Conservation (phyloP, 2,329 filamentous ascomycete genomes). For the Aspergillus japonicus region DNA sequence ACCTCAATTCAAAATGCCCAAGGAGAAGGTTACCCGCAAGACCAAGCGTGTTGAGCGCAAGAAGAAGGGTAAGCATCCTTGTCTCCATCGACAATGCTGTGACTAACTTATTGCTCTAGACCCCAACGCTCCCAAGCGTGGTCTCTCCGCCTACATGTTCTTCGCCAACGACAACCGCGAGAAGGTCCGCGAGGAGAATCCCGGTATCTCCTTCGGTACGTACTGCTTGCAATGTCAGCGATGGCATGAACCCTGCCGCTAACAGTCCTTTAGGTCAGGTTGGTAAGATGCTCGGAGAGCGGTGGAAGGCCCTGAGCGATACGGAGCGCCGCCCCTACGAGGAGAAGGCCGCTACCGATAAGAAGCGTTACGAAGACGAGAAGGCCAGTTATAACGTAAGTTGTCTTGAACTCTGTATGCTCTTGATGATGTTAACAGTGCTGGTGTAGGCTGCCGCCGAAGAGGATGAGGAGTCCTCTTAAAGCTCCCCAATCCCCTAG, state of each 20-base stretch:
- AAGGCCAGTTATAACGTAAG: conserved; percentile 90
- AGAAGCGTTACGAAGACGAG: conserved; percentile 99
- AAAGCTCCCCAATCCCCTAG: conserved; percentile 22
- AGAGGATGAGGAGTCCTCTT: conserved; percentile 54
- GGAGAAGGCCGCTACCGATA: conserved; percentile 92
- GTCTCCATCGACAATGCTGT: background rate
- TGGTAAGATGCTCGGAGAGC: conserved; percentile 95
- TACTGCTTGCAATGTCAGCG: conserved; percentile 8
- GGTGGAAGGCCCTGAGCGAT: conserved; percentile 95
- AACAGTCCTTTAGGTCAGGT: conserved; percentile 68
- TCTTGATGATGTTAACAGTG: conserved; percentile 10
- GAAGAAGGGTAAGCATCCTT: conserved; percentile 64
- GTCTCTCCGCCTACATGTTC: conserved; percentile 99
- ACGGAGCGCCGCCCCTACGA: conserved; percentile 93
- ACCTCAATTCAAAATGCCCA: conserved; percentile 59
- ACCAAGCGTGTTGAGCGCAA: conserved; percentile 62
- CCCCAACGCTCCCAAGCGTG: conserved; percentile 97
- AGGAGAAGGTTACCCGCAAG: conserved; percentile 65
- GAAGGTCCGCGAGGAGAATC: conserved; percentile 97
- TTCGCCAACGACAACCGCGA: conserved; percentile 99
- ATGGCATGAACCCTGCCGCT: conserved; percentile 5
- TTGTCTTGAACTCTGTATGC: conserved; percentile 15
- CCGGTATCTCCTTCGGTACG: conserved; percentile 91
- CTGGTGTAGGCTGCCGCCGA: conserved; percentile 54
- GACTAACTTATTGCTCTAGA: conserved; percentile 55